phyloP scores from a whole-genome alignment of 495 filamentous ascomycete genomes.

The Neohortaea acidophila region DNA sequence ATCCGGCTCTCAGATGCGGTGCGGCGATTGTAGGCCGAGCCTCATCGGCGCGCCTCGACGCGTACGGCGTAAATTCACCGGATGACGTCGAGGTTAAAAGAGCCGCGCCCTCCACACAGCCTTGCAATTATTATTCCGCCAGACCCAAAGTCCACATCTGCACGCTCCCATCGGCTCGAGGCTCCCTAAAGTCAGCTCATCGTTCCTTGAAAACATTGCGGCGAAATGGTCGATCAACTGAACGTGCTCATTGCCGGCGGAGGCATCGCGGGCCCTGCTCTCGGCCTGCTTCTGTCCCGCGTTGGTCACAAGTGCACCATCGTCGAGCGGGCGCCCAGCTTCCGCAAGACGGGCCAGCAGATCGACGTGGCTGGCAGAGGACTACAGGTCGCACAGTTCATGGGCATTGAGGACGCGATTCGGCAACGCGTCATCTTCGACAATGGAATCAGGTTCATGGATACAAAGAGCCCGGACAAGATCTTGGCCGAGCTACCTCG shows the following conservation, averaged over 20 bases:
- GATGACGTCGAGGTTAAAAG: too few relatives aligned
- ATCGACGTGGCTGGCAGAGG: conserved; percentile 28
- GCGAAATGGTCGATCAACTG: too few relatives aligned
- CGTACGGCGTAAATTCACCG: too few relatives aligned
- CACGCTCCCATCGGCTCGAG: too few relatives aligned
- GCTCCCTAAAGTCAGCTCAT: too few relatives aligned
- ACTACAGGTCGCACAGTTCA: conserved; percentile 24
- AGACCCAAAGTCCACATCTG: too few relatives aligned
- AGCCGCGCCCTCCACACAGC: too few relatives aligned
- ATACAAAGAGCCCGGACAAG: conserved; percentile 3
- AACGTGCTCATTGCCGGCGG: conserved; percentile 22
- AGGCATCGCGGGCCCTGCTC: conserved; percentile 18
- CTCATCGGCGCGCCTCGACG: too few relatives aligned
- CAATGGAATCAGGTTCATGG: conserved; percentile 12
- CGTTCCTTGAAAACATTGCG: too few relatives aligned
- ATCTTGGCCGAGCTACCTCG: conserved; percentile 8
- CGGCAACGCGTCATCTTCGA: conserved; percentile 2
- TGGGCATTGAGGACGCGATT: conserved; percentile 18
- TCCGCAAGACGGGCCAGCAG: conserved; percentile 24
- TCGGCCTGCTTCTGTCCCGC: conserved; percentile 18
- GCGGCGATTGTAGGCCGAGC: too few relatives aligned
- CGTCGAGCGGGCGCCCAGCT: conserved; percentile 23
- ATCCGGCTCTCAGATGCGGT: too few relatives aligned
- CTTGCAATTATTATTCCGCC: too few relatives aligned
- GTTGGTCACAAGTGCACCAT: conserved; percentile 20